phyloP scores from a whole-genome alignment of 2,329 filamentous ascomycete species.

The Aureobasidium melanogenum region DNA sequence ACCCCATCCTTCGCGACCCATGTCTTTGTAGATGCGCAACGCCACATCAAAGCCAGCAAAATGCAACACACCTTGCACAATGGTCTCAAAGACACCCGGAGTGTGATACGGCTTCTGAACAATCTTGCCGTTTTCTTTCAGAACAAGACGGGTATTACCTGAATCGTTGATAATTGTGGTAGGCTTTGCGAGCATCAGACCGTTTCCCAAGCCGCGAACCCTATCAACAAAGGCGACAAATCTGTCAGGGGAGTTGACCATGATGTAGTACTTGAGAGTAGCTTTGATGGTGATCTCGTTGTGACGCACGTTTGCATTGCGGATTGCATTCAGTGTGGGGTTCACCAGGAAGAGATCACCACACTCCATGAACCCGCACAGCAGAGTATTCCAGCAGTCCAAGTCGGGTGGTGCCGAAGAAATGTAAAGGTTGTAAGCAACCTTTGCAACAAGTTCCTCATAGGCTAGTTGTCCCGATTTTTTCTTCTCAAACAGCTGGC shows the following conservation, averaged over 20 bases:
- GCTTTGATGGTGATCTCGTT: slow-evolving; percentile 37
- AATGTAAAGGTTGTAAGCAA: slow-evolving; percentile 58
- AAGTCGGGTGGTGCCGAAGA: slow-evolving; percentile 53
- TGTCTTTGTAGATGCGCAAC: slow-evolving; percentile 32
- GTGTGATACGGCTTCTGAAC: slow-evolving; percentile 37
- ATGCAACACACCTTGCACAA: slow-evolving; percentile 34
- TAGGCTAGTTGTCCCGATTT: slow-evolving; percentile 15
- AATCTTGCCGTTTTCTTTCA: slow-evolving; percentile 19
- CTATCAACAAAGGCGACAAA: slow-evolving; percentile 33
- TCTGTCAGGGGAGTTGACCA: slow-evolving; percentile 20
- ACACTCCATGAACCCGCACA: slow-evolving; percentile 50
- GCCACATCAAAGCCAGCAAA: slow-evolving; percentile 38
- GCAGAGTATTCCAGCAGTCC: slow-evolving; percentile 61
- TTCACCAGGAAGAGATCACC: background rate
- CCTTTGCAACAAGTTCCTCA: slow-evolving; percentile 25
- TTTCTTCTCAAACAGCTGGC: slow-evolving; percentile 18
- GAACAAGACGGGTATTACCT: slow-evolving; percentile 4
- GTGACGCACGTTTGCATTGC: slow-evolving; percentile 31
- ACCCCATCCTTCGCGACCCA: slow-evolving; percentile 39
- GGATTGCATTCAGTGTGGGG: slow-evolving; percentile 23
- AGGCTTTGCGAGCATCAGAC: slow-evolving; percentile 33
- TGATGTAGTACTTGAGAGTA: slow-evolving; percentile 33
- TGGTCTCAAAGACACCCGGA: slow-evolving; percentile 34
- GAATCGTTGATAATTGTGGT: slow-evolving; percentile 26
- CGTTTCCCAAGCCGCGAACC: slow-evolving; percentile 32